Evolutionary conservation across 1,139 yeast genomes (phyloP), one percentile per base, ranked within the genome.

Genomic region (Hansenula lynferdii): DNA sequence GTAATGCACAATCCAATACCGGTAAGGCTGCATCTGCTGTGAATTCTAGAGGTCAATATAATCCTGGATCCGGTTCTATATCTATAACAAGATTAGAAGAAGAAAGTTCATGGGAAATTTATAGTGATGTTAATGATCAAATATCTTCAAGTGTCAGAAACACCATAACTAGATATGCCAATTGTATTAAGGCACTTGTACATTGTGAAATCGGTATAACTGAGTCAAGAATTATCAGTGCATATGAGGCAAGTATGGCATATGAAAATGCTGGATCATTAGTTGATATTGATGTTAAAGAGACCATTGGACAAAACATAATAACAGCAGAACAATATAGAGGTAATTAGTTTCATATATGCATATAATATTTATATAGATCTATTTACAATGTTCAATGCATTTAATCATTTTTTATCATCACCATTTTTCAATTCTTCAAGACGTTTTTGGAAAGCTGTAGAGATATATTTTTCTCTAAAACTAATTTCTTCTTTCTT

Each of bases 71-170:
- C 41, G 85, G 75, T 5, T 68, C 77, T 16, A 77, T 80, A 2
- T 73, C 92, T 6, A 85, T 92, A 40, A 89, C 97, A 7, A 71
- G 95, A 50, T 65, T 92, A 36, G 97, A 94, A 57, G 97, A 92
- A 57, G 96, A 89, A 56, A 84, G 96, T 34, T 85, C 96, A 2
- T 81, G 95, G 90, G 96, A 90, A 55, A 92, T 94, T 38, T 94
- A 94, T 62, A 83, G 95, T 39, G 98, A 94, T 60, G 74, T 76
- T 43, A 94, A 94, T 57, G 97, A 90, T 47, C 56, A 64, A 20
- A 82, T 94, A 17, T 64, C 85, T 5, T 62, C 67, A 15, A 67
- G 75, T 17, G 70, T 79, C 8, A 73, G 94, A 49, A 77, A 75
- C 45, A 83, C 89, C 19, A 90, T 94, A 33, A 75, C 95, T 9